These are phyloP conservation scores for Garcia nutans DNA, from an alignment of 345 rosid genomes.

Conservation along the genomic window DNA sequence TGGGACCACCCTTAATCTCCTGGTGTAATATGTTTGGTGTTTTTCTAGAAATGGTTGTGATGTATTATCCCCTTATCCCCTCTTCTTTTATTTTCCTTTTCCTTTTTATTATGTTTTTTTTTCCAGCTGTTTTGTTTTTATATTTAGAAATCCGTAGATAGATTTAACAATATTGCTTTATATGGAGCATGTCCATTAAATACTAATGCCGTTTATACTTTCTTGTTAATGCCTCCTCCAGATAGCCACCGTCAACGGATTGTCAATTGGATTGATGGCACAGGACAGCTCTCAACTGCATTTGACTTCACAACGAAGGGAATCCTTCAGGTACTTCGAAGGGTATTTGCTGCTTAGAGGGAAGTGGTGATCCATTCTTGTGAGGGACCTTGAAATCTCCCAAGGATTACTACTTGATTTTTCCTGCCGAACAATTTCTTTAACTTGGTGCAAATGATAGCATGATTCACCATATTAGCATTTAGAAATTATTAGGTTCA, in stretches of 20 bases:
- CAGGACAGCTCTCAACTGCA: slow-evolving; percentile 76
- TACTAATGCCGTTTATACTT: neutral
- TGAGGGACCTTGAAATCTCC: neutral
- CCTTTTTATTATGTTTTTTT: neutral
- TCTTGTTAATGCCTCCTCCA: slow-evolving; percentile 27
- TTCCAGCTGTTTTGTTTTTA: neutral
- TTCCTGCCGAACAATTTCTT: neutral
- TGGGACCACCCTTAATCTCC: neutral
- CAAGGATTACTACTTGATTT: neutral
- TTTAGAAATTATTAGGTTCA: neutral
- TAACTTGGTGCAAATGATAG: neutral
- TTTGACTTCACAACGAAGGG: slow-evolving; percentile 95
- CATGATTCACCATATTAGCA: neutral
- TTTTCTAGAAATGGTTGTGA: slow-evolving; percentile 6
- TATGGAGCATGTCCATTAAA: neutral
- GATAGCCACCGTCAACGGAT: slow-evolving; percentile 84
- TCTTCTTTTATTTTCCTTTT: neutral
- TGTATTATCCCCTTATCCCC: neutral
- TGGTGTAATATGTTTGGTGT: neutral
- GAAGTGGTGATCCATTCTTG: neutral
- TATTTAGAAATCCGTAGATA: neutral
- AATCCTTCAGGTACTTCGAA: slow-evolving; percentile 66
- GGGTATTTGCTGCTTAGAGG: neutral
- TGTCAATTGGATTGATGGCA: slow-evolving; percentile 74
- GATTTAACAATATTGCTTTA: neutral